Evolutionary conservation across 2,329 filamentous ascomycete genomes (phyloP).

Genomic region (Sclerotinia nivalis): DNA sequence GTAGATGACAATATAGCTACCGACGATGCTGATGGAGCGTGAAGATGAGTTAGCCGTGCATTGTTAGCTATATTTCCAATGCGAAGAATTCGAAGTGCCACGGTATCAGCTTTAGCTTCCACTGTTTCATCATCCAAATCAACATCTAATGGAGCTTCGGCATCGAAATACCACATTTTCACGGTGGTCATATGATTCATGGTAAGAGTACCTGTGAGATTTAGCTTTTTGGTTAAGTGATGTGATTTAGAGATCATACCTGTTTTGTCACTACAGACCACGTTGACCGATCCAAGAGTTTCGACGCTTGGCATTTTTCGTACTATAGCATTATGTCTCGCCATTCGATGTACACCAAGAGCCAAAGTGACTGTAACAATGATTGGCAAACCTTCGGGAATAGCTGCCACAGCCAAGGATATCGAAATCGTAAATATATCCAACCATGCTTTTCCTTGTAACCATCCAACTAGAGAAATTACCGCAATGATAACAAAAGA

Average conservation of each 20-base stretch:
- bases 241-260: slow-evolving; percentile 48
- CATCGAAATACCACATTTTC: slow-evolving; percentile 93
- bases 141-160: slow-evolving; percentile 48
- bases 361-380: slow-evolving; percentile 97
- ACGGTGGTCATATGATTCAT: slow-evolving; percentile 98
- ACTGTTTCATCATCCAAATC: slow-evolving; percentile 56
- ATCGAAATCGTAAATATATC: slow-evolving; percentile 99
- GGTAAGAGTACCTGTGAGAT: slow-evolving; percentile 72
- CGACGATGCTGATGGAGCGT: slow-evolving; percentile 68
- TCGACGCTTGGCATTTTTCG: slow-evolving; percentile 95
- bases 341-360: slow-evolving; percentile 94
- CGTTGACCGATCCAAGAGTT: slow-evolving; percentile 96
- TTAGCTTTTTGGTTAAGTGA: slow-evolving; percentile 30
- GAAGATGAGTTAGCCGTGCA: slow-evolving; percentile 72
- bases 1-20: slow-evolving; percentile 86
- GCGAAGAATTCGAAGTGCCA: slow-evolving; percentile 77
- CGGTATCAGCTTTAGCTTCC: slow-evolving; percentile 65
- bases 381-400: slow-evolving; percentile 93
- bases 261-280: slow-evolving; percentile 99
- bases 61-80: slow-evolving; percentile 98
- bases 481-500: slow-evolving; percentile 93
- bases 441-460: slow-evolving; percentile 84
- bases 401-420: slow-evolving; percentile 92
- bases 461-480: slow-evolving; percentile 86
- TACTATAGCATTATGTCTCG: slow-evolving; percentile 90